Evolutionary conservation across 495 filamentous ascomycete genomes (phyloP), one percentile per base, ranked within the genome.

Genomic region (Physcia stellaris): DNA sequence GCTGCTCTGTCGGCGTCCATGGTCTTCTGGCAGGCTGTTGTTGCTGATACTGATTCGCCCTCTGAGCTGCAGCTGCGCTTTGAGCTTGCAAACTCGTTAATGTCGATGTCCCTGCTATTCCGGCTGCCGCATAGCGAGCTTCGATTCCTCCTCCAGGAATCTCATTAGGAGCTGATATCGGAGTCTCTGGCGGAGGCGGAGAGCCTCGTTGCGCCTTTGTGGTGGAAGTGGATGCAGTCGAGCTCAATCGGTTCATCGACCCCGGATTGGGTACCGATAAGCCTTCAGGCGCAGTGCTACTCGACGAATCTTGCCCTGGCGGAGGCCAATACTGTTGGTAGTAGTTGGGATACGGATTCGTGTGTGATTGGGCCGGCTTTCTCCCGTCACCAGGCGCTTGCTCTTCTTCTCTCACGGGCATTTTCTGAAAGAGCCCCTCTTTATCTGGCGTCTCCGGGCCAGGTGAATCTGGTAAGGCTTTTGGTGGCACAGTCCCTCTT

Each of bases 1-100:
- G 87, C 38, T 79, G 68, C 54, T 98, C 90, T 20, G 90, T 96
- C 1, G 90, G 90, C 13, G 92, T 98, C 90, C 90, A 98, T 32
- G 86, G 86, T 37, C 88, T 71, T 27, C 71, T 66, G 7, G 73
- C 64, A 7, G 63, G 62, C 37, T 61, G 60, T 19, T 68, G 66
- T 22, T 62, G 64, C 6, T 68, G 67, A 62, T 94, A 92, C 37
- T 86, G 82, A 18, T 79, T 73, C 37, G 76, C 53, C 32, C 86
- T 67, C 51, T 83, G 79, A 42, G 81, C 71, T 2, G 84, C 84
- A 2, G 85, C 82, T n/a, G 79, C 77, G 47, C 79, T 87, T 37
- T 82, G 73, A n/a, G 79, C 75, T 56, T 88, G 83, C 24, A 93
- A 62, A 42, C 74, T 79, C 37, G 69, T 83, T 23, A 92, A 63